phyloP scores from a whole-genome alignment of 495 filamentous ascomycete genomes.

The Choiromyces venosus region DNA sequence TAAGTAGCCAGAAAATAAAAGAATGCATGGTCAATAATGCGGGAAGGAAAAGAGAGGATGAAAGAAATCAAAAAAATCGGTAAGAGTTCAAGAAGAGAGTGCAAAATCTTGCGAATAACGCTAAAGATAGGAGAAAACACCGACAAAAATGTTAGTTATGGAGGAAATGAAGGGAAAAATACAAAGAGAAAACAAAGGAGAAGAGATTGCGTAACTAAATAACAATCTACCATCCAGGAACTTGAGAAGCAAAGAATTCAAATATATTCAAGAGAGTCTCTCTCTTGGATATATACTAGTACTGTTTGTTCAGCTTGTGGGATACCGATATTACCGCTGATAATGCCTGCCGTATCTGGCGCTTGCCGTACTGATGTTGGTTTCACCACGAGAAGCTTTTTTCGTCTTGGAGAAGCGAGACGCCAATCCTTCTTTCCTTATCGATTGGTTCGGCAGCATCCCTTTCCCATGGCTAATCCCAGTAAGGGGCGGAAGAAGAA shows the following conservation, averaged over 20 bases:
- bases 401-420: no score
- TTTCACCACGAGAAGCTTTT: neutral
- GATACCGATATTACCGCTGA: neutral
- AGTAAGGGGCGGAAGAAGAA: no score
- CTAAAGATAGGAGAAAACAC: neutral
- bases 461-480: no score
- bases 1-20: neutral
- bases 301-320: neutral
- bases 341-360: neutral
- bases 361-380: neutral
- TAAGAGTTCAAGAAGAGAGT: no score
- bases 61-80: no score
- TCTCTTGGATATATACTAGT: neutral
- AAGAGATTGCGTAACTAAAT: neutral
- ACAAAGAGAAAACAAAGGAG: neutral
- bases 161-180: neutral
- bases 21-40: neutral
- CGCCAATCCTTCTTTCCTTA: no score
- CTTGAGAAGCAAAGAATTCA: neutral
- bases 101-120: neutral
- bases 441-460: no score
- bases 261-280: neutral
- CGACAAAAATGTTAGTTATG: neutral
- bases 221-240: neutral
- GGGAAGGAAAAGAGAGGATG: no score